These are phyloP conservation scores for Aspergillus sp. DNA, from an alignment of 2,329 filamentous ascomycete genomes.

Conservation along the genomic window DNA sequence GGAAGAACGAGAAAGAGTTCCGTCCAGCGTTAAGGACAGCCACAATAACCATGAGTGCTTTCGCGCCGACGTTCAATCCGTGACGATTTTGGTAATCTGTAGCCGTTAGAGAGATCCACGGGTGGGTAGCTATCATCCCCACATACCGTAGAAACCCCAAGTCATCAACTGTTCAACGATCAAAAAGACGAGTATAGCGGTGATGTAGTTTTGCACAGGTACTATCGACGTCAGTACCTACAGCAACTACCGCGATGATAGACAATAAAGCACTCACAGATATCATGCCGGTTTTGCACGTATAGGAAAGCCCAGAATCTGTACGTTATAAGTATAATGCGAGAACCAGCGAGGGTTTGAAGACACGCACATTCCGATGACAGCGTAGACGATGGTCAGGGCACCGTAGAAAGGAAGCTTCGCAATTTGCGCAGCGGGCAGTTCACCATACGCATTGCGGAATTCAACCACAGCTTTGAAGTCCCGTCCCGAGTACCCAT, in stretches of 20 bases:
- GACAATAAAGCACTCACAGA: slow-evolving; percentile 54
- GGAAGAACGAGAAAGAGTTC: slow-evolving; percentile 98
- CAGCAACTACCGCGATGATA: slow-evolving; percentile 20
- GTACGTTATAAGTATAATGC: slow-evolving; percentile 19
- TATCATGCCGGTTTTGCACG: slow-evolving; percentile 89
- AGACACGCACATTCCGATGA: slow-evolving; percentile 65
- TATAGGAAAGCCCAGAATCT: slow-evolving; percentile 94
- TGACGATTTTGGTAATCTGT: slow-evolving; percentile 88
- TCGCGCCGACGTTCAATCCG: slow-evolving; percentile 77
- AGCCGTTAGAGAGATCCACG: slow-evolving; percentile 31
- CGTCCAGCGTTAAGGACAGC: slow-evolving; percentile 87
- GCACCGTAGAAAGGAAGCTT: slow-evolving; percentile 97
- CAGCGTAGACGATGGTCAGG: slow-evolving; percentile 87
- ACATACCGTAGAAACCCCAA: slow-evolving; percentile 88
- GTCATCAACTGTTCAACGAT: slow-evolving; percentile 97
- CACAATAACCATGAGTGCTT: slow-evolving; percentile 85
- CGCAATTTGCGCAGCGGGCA: slow-evolving; percentile 90
- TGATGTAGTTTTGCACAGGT: slow-evolving; percentile 98
- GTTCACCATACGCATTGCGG: slow-evolving; percentile 92
- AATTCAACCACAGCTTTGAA: slow-evolving; percentile 86
- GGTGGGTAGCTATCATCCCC: background rate
- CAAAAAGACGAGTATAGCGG: slow-evolving; percentile 89
- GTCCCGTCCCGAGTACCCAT: slow-evolving; percentile 62
- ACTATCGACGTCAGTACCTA: slow-evolving; percentile 53
- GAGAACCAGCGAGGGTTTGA: too few species aligned